A percentile compares a stretch with the other conserved stretches of the same genome.
Evolutionary conservation across 768 basidiomycete species (phyloP).

Genomic region (Tephrocybe sp.): DNA sequence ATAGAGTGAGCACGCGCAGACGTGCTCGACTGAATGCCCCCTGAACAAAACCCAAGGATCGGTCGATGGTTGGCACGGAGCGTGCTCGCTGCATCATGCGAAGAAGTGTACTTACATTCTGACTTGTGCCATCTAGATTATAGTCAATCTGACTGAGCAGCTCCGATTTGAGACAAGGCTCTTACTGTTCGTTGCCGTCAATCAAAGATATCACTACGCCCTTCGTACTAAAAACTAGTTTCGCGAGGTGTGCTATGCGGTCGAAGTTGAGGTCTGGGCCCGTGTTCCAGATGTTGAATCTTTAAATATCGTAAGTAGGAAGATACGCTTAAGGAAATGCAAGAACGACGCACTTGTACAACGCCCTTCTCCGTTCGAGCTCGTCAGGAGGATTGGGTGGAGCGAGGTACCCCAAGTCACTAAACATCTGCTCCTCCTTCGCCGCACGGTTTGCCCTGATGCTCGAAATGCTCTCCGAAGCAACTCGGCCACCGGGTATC

Average conservation of each 20-base stretch:
- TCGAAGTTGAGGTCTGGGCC: conserved; percentile 89
- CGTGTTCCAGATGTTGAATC: conserved; percentile 90
- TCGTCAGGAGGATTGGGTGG: conserved; percentile 89
- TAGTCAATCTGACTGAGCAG: conserved; percentile 3
- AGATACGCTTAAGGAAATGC: neutral
- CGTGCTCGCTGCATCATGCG: neutral
- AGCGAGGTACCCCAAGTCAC: conserved; percentile 65
- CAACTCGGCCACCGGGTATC: conserved; percentile 30
- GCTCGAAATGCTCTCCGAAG: conserved; percentile 26
- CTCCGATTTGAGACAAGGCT: conserved; percentile 2
- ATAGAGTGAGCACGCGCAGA: conserved; percentile 66
- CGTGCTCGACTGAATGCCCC: conserved; percentile 41
- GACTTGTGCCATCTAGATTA: conserved; percentile 81
- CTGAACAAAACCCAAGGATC: conserved; percentile 23
- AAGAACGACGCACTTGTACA: conserved; percentile 67
- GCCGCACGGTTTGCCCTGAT: conserved; percentile 46
- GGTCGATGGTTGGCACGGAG: neutral
- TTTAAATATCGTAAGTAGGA: conserved; percentile 27
- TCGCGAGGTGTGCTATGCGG: conserved; percentile 89
- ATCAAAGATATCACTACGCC: conserved; percentile 80
- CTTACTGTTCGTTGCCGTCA: conserved; percentile 84
- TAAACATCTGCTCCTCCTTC: conserved; percentile 70
- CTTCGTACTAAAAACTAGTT: conserved; percentile 90
- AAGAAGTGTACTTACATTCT: conserved; percentile 55
- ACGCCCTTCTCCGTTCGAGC: conserved; percentile 73